Percentiles rank a stretch among this genome's conserved stretches.
Evolutionary conservation across 129 eudicot species (phyloP).

Genomic region (Artemisia annua): DNA sequence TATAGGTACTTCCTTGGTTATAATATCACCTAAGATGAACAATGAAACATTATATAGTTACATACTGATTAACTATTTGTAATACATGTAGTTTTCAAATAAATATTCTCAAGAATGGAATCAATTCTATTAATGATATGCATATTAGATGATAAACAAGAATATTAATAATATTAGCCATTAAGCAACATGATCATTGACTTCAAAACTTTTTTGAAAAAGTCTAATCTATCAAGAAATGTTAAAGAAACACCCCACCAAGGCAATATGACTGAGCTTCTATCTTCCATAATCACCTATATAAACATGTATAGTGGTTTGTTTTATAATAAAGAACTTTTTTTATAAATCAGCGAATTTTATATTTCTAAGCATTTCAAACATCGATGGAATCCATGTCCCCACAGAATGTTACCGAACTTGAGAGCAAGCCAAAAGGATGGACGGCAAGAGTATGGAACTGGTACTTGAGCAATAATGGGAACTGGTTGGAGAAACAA

Average conservation of each 20-base stretch:
- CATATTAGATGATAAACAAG: not conserved
- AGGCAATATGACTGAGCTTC: not conserved
- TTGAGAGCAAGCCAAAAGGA: slow-evolving; percentile 1
- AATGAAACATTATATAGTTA: not conserved
- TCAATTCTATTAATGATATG: too few species aligned
- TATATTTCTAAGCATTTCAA: not conserved
- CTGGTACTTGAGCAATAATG: slow-evolving; percentile 12
- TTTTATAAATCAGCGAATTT: not conserved
- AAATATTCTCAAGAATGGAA: not conserved
- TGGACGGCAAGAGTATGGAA: slow-evolving; percentile 21
- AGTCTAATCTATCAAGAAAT: slow-evolving; percentile 7
- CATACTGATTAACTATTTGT: not conserved
- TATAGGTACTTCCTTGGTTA: too few species aligned
- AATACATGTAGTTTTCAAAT: not conserved
- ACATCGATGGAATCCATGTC: not conserved
- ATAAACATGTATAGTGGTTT: not conserved
- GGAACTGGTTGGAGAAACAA: slow-evolving; percentile 39
- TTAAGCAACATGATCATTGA: slow-evolving; percentile 22
- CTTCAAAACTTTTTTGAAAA: slow-evolving; percentile 14
- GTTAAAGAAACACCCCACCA: slow-evolving; percentile 17
- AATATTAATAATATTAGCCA: not conserved
- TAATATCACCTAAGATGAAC: too few species aligned
- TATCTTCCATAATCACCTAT: not conserved
- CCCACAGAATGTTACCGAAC: not conserved
- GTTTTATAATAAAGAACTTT: not conserved